Conservation (phyloP, 345 rosid genomes). For the Populus ilicifolia region DNA sequence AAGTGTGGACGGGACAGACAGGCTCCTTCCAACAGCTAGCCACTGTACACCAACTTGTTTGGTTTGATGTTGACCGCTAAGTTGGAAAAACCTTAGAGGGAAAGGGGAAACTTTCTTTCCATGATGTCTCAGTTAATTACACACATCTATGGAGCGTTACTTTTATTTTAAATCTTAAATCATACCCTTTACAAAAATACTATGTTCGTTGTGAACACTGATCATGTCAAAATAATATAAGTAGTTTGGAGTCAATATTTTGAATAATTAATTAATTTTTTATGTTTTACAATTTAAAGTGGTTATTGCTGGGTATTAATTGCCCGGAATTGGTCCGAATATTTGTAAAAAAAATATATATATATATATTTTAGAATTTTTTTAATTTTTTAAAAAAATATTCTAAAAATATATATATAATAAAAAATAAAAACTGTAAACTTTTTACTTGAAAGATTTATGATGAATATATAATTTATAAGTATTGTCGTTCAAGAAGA, state of each 20-base stretch:
- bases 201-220: no score
- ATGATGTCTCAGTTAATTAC: not conserved
- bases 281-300: no score
- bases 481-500: fast-evolving
- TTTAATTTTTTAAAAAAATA: no score
- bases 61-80: slow-evolving; percentile 17
- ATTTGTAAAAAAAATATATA: no score
- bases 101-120: slow-evolving; percentile 10
- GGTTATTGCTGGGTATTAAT: fast-evolving
- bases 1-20: not conserved
- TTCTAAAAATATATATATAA: no score
- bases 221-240: no score
- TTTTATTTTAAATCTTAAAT: not conserved
- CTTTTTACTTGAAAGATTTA: fast-evolving
- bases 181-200: not conserved
- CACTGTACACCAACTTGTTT: not conserved
- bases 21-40: slow-evolving; percentile 18
- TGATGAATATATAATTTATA: no score
- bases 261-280: no score
- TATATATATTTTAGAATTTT: fast-evolving
- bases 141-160: not conserved
- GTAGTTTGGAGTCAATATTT: no score
- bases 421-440: fast-evolving
- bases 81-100: slow-evolving; percentile 26
- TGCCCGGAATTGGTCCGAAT: no score